A percentile compares a stretch with the other conserved stretches of the same genome.
Conservation (phyloP, 371 early-diverging fungal species). For the Parasitella parasitica region DNA sequence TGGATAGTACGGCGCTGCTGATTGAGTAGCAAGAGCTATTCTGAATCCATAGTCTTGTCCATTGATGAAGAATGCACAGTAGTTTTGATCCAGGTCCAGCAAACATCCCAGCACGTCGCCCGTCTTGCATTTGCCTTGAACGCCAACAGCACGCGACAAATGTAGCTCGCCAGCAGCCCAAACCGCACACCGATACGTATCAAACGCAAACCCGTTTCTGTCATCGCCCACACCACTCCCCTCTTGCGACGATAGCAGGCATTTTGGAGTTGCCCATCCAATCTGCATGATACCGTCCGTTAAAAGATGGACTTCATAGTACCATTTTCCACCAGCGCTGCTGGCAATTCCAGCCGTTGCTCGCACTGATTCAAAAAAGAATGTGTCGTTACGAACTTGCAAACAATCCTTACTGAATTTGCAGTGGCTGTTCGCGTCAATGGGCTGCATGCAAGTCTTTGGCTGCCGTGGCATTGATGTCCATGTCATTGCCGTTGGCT, state of each 20-base stretch:
- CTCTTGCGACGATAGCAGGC: constrained; percentile 60
- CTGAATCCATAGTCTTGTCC: constrained; percentile 36
- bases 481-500: too few species aligned
- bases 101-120: constrained; percentile 53
- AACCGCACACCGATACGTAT: constrained; percentile 21
- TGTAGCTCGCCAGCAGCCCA: constrained; percentile 2
- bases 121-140: constrained; percentile 22
- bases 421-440: constrained; percentile 36
- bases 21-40: not conserved
- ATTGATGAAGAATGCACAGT: constrained; percentile 43
- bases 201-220: constrained; percentile 59
- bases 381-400: constrained; percentile 40
- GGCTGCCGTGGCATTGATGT: not conserved
- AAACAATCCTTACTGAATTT: constrained; percentile 37
- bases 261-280: constrained; percentile 61
- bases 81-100: constrained; percentile 39
- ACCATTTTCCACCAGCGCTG: constrained; percentile 37
- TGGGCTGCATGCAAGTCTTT: constrained; percentile 32
- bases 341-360: constrained; percentile 29
- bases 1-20: constrained; percentile 33
- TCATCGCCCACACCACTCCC: constrained; percentile 63
- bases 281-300: constrained; percentile 63
- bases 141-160: not conserved
- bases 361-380: constrained; percentile 43
- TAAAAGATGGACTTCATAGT: constrained; percentile 55